Evolutionary conservation across 1,284 basidiomycete genomes (phyloP).

Genomic region (Porogramme epimiltina): DNA sequence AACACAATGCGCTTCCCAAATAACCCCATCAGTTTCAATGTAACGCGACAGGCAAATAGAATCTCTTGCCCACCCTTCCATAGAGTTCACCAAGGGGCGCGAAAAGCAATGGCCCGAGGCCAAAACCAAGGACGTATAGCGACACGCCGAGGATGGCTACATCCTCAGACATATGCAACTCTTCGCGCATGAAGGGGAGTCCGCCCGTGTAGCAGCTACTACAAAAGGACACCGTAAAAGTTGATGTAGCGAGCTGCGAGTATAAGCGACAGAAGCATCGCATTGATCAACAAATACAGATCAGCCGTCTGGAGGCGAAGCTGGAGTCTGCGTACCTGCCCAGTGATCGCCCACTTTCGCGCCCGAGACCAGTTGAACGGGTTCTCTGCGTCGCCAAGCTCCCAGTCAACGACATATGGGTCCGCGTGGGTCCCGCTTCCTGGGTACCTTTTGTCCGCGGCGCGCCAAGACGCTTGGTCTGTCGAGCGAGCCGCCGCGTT

Average conservation of each 20-base stretch:
- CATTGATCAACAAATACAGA: too few species aligned
- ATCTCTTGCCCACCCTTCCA: constrained; percentile 41
- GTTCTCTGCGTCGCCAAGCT: constrained; percentile 54
- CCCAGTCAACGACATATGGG: constrained; percentile 62
- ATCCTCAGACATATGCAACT: constrained; percentile 53
- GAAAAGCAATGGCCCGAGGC: constrained; percentile 54
- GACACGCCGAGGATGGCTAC: constrained; percentile 63
- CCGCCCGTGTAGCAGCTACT: constrained; percentile 64
- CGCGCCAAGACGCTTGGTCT: neutral
- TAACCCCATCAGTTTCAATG: too few species aligned
- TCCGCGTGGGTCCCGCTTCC: constrained; percentile 50
- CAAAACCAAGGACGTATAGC: constrained; percentile 55
- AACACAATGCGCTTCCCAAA: constrained; percentile 50
- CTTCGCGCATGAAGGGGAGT: constrained; percentile 44
- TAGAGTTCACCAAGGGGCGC: constrained; percentile 40
- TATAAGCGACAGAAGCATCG: constrained; percentile 29
- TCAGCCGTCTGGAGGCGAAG: too few species aligned
- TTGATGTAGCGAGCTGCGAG: constrained; percentile 36
- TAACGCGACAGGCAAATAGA: too few species aligned
- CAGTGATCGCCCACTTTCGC: constrained; percentile 55
- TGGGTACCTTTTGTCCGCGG: constrained; percentile 23
- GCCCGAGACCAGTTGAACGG: constrained; percentile 63
- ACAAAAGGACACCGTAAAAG: constrained; percentile 65
- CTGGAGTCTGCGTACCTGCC: constrained; percentile 42
- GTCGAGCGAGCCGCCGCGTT: too few species aligned